Evolutionary conservation across 1,284 basidiomycete species (phyloP).

Genomic region (Tylopilus sp.): DNA sequence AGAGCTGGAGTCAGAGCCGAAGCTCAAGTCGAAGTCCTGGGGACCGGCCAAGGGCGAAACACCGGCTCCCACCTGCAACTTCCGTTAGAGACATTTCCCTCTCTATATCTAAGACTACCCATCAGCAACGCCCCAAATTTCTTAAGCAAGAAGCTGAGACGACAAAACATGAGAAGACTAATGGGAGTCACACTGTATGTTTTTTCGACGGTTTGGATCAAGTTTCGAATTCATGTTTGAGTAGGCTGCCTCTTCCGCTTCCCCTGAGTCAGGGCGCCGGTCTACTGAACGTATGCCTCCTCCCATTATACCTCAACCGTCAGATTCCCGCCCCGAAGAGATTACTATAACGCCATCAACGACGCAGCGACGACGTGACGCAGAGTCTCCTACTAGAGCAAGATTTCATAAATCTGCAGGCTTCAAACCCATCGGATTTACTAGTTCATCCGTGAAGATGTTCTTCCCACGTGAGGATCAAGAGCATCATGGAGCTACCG

Average conservation of each 20-base stretch:
- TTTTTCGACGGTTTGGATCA: conserved; percentile 1
- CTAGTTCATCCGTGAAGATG: conserved; percentile 58
- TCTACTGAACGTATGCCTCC: conserved; percentile 33
- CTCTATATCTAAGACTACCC: conserved; percentile 31
- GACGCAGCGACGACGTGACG: conserved; percentile 17
- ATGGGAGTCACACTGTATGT: conserved; percentile 37
- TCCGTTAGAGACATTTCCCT: conserved; percentile 40
- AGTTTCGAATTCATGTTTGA: conserved; percentile 12
- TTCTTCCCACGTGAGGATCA: conserved; percentile 69
- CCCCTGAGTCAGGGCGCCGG: conserved; percentile 21
- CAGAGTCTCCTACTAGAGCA: conserved; percentile 22
- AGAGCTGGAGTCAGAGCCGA: conserved; percentile 48
- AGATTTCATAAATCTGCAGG: conserved; percentile 40
- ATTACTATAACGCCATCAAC: conserved; percentile 8
- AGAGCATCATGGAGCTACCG: conserved; percentile 22
- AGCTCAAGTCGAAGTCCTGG: conserved; percentile 51
- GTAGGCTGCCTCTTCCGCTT: conserved; percentile 20
- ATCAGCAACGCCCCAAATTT: conserved; percentile 25
- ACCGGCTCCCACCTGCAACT: conserved; percentile 55
- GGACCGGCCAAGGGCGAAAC: conserved; percentile 49
- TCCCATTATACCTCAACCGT: conserved; percentile 21
- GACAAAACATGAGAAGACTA: conserved; percentile 26
- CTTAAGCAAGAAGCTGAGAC: conserved; percentile 25
- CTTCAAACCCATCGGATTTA: conserved; percentile 58
- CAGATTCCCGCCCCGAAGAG: conserved; percentile 19